Conservation (phyloP, 2,329 filamentous ascomycete genomes). For the Fusarium drepaniforme region DNA sequence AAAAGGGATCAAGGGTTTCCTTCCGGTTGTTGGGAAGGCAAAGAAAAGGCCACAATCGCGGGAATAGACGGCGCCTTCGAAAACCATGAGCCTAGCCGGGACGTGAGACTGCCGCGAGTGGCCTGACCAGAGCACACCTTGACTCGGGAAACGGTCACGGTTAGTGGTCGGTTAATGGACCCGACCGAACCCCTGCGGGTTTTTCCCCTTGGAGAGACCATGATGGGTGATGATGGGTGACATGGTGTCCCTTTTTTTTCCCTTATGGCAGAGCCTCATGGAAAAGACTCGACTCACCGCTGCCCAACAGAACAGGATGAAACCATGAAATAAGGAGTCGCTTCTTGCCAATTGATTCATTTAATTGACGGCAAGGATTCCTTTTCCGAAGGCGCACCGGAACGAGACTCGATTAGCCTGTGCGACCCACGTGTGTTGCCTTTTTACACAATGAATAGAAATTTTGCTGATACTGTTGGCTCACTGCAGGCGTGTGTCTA, state of each 20-base stretch:
- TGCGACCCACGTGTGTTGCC: slow-evolving; percentile 30
- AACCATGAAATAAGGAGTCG: not conserved
- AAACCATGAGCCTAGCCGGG: not conserved
- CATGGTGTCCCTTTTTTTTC: not conserved
- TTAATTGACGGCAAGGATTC: slow-evolving; percentile 7
- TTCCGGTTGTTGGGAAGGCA: slow-evolving; percentile 18
- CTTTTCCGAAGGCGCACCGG: slow-evolving; percentile 6
- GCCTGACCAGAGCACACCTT: slow-evolving; percentile 23
- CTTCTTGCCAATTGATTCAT: not conserved
- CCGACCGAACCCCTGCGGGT: slow-evolving; percentile 14
- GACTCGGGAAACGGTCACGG: slow-evolving; percentile 13
- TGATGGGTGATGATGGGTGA: not conserved
- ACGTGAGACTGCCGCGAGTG: slow-evolving; percentile 13
- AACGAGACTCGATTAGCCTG: slow-evolving; percentile 22
- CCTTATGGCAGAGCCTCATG: slow-evolving; percentile 30
- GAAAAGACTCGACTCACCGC: slow-evolving; percentile 10
- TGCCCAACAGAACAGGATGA: slow-evolving; percentile 9
- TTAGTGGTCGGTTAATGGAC: slow-evolving; percentile 10
- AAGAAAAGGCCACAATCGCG: slow-evolving; percentile 26
- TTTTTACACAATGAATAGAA: not conserved
- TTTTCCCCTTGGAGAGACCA: slow-evolving; percentile 3
- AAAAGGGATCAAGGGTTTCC: not conserved
- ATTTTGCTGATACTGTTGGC: not conserved
- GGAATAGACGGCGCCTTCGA: slow-evolving; percentile 20
- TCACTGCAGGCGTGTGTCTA: slow-evolving; percentile 19